These are phyloP conservation scores for Chlamydomonas incerta DNA, from an alignment of 139 green algal species.

Conservation along the genomic window DNA sequence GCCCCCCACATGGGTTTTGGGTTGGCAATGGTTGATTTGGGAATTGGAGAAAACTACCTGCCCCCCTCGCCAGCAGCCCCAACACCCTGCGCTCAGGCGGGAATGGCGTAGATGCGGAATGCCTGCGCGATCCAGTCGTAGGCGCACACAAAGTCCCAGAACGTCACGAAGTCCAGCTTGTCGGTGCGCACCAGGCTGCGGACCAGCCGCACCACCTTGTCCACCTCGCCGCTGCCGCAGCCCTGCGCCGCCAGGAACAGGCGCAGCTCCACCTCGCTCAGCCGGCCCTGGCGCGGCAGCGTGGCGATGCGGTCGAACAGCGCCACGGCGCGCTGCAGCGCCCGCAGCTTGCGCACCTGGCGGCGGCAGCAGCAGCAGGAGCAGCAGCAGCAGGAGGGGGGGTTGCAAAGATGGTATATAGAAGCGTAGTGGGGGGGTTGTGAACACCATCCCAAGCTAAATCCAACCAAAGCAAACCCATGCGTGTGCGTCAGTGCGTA, in stretches of 20 bases:
- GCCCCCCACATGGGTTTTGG: too few relatives aligned
- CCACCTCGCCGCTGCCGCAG: conserved; percentile 33
- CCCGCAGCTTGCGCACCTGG: conserved; percentile 56
- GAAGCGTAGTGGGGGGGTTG: too few relatives aligned
- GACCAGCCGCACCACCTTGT: conserved; percentile 60
- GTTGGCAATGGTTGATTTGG: too few relatives aligned
- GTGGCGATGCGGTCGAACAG: conserved; percentile 62
- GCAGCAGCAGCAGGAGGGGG: background rate
- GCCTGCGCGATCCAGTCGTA: conserved; percentile 64
- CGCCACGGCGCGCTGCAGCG: conserved; percentile 50
- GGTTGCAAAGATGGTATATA: too few relatives aligned
- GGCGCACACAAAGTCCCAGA: conserved; percentile 61
- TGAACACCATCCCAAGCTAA: too few relatives aligned
- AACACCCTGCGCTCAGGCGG: background rate
- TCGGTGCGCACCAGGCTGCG: conserved; percentile 57
- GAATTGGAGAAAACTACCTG: too few relatives aligned
- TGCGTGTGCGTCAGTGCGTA: too few relatives aligned
- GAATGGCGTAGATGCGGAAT: conserved; percentile 55
- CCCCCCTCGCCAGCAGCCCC: too few relatives aligned
- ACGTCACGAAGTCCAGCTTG: conserved; percentile 55
- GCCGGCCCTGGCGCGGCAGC: conserved; percentile 55
- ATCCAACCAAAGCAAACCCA: too few relatives aligned
- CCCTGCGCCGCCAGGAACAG: conserved; percentile 57
- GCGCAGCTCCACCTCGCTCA: conserved; percentile 60
- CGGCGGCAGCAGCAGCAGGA: background rate